phyloP scores from a whole-genome alignment of 495 filamentous ascomycete species.

The Aspergillus cristatus region DNA sequence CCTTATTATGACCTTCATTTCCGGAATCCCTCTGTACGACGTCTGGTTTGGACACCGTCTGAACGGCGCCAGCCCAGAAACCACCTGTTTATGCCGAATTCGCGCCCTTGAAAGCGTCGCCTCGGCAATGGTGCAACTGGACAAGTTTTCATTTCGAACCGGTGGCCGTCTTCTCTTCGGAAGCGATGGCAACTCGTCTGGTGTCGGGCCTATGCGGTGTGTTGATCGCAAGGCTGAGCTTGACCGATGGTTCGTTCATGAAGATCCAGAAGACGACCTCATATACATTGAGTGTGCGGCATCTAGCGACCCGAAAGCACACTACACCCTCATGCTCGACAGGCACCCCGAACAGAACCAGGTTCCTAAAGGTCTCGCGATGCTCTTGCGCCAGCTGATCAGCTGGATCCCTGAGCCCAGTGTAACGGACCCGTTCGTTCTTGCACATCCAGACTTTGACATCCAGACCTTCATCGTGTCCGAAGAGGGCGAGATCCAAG shows the following conservation, averaged over 20 bases:
- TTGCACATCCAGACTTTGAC: constrained; percentile 10
- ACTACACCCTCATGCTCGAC: no score
- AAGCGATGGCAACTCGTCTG: not conserved
- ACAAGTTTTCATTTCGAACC: not conserved
- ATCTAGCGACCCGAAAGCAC: no score
- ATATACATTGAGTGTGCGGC: no score
- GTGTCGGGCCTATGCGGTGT: not conserved
- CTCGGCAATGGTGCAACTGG: not conserved
- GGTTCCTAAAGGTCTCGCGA: no score
- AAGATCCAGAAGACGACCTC: no score
- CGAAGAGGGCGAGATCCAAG: constrained; percentile 22
- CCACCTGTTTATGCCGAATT: not conserved
- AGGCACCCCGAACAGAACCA: no score
- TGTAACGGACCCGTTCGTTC: no score
- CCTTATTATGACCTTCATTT: not conserved
- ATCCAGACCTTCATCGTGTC: constrained; percentile 15
- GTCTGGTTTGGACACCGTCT: not conserved
- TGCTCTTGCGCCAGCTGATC: no score
- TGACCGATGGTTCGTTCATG: no score
- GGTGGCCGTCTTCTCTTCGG: not conserved
- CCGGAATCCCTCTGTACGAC: not conserved
- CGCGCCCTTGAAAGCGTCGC: not conserved
- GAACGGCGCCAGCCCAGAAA: no score
- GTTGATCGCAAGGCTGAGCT: no score
- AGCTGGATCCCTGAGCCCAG: no score